Base-by-base conservation (phyloP, 1,284 basidiomycete species). In the Inonotus hispidus region DNA sequence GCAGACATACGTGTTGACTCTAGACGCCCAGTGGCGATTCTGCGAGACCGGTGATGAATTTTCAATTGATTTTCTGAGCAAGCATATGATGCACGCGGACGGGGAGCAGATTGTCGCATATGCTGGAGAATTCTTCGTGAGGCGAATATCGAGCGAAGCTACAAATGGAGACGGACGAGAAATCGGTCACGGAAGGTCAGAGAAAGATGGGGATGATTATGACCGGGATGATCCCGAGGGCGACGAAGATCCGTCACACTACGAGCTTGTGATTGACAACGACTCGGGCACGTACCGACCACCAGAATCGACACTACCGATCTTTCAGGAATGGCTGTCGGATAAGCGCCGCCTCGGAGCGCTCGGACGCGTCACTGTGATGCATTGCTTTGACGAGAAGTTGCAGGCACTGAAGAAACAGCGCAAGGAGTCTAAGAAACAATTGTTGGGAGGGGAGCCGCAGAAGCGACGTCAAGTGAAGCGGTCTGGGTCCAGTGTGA, bases 51-150 rank as follows among this genome's bases (percentile, higher is more conserved):
- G 79, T 1, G 74, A 77, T 58, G 75, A 80, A 67, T 77, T 80
- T 66, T 72, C 76, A 1, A 77, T 80, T 57, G 75, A 78, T 59
- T 68, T 80, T 60, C 69, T 81, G 37, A 76, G 73, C 68, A 81
- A 81, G 64, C 79, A 80, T 65, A 77, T 75, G n/a, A 80, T 80
- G 78, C 79, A 81, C 66, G 74, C 77, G 35, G 75, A 79, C 65
- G 77, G 78, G 13, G 70, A 76, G n/a, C 46, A 68, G 59, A 72
- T 74, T 53, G 70, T 76, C 53, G 73, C 74, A 2, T 75, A 67
- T 63, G 71, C 72, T 32, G 75, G 74, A 38, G 75, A 75, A 57
- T 75, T 76, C 64, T 73, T 76, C 57, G 71, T 75, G 6, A 67
- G 72, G 13, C 66, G 67, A 8, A 54, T 71, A 11, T 35, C 50